Evolutionary conservation across 495 filamentous ascomycete genomes (phyloP), one percentile per base, ranked within the genome.

Genomic region (Daldinia concentrica): DNA sequence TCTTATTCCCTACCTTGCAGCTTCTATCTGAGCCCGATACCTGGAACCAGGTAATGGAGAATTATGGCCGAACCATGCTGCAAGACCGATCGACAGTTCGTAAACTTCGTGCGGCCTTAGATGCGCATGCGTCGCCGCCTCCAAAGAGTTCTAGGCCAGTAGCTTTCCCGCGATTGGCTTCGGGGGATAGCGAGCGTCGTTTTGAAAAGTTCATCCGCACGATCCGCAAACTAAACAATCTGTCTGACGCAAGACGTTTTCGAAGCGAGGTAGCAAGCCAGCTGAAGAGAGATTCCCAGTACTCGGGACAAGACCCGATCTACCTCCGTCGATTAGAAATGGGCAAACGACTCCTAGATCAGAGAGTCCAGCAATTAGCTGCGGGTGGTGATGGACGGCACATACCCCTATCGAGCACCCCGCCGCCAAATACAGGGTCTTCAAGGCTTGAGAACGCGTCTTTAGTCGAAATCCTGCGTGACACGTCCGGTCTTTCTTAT

Each of bases 81-180:
- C 94, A 98, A 75, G 96, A 99, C 76, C 91, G 95, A 14, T 98
- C 97, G 58, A 97, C 93, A 0, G 95, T 99, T 29, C 90, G 93
- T 62, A 97, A 94, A 77, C 87, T 99, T 37, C 91, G 95, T 54
- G 95, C 94, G 24, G 95, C 96, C 11, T 84, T 99, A 32, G 95
- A 99, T 78, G 88, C 98, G 79, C 96, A 99, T 84, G 92, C 95
- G 17, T 96, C 94, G 5, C 93, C 93, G 14, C 86, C 86, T 11
- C 91, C 92, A 0, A 94, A 88, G 71, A 80, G 87, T 1, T 87
- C 85, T 51, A 88, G 86, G 48, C 82, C 87, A 3, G 78, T 88
- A 17, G 81, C 86, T 0, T 91, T 93, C 74, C 93, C 93, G 1
- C 88, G 91, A 64, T 81, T 88, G 34, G 60, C 72, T 12, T 83